Base-by-base conservation (phyloP, 1,139 yeast genomes). In the Zygosaccharomyces sapae region DNA sequence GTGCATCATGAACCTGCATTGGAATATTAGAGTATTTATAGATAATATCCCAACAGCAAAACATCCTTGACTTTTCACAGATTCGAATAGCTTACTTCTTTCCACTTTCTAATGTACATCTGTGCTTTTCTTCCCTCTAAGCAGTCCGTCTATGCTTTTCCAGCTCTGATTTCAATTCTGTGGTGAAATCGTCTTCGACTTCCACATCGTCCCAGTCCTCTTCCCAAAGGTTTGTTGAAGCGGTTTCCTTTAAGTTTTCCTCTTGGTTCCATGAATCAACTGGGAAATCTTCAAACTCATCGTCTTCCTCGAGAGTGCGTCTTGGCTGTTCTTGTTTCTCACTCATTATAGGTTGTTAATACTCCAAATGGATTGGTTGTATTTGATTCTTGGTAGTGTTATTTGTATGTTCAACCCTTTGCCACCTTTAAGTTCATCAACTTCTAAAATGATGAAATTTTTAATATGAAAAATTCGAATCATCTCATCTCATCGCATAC, bases 181-280 rank as follows among this genome's bases (percentile, higher is more conserved):
- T 76, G 27, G 92, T 80, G 66, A 89, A 89, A 54, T 86, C 87
- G 64, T 87, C 96, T 54, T 85, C 90, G 48, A 83, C 83, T 61
- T 88, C 95, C 52, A 83, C 94, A 63, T 87, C 96, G 58, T 89
- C 96, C 97, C 97, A 89, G 64, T 86, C 90, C 66, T 89, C 96
- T 63, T 89, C 96, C 96, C 97, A 89, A 49, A 88, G 76, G 55
- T 79, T 80, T 71, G 56, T 71, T 42, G 67, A 68, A 10, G 61
- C 48, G 9, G 57, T 51, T 13, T 54, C 60, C 33, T 54, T 57
- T n/a, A 77, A 62, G 8, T 77, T 65, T 37, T 76, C 75, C 35
- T 70, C 70, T 34, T 71, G 74, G 25, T 73, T 69, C 85, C 85
- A 80, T 51, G 77, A 78, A 69, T 87, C 96, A 46, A 81, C 89